Base-by-base conservation (phyloP, 371 early-diverging fungal genomes). In the Cokeromyces recurvatus region DNA sequence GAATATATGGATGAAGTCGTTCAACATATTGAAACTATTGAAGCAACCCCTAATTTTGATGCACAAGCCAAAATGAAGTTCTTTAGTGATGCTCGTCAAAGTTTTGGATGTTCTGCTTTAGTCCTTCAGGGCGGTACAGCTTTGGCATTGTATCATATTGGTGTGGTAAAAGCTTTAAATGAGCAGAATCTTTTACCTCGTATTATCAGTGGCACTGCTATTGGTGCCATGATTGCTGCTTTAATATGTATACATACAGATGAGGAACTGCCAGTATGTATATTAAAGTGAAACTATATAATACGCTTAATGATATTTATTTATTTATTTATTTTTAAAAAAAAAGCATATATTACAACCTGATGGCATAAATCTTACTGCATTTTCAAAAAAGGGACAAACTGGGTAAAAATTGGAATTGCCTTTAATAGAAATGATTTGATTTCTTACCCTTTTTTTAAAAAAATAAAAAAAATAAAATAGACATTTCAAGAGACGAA, bases 181-280 rank as follows among this genome's bases (percentile, higher is more conserved):
- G 82, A 86, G 37, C 71, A 77, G 51, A 77, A 74, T 0, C 51
- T 87, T 19, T 48, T 89, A 43, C 88, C 89, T 9, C 64, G 84
- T 23, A 82, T 87, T 36, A 83, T 89, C 35, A 78, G 83, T 55
- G 88, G 89, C 14, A 82, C 82, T 1, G 78, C 82, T 8, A 78
- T 82, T 14, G 87, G 89, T 20, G 81, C 86, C 0, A 54, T 89
- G 48, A 79, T 89, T 45, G 89, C 86, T 16, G 83, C 87, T 3
- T 45, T 87, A 12, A 77, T 87, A 12, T 82, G 87, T 55, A 80
- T 81, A 48, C 80, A 81, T 39, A 83, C 80, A 1, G 88, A 86
- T 48, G 79, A 76, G 7, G 86, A 87, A 40, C 48, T 89, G 16
- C 81, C 81, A 2, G 85, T 79, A 67, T 58, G 11, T n/a, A n/a